Percentiles rank a stretch among this genome's conserved stretches.
Conservation (phyloP, 2,329 filamentous ascomycete genomes). For the Fusarium lyarnte region DNA sequence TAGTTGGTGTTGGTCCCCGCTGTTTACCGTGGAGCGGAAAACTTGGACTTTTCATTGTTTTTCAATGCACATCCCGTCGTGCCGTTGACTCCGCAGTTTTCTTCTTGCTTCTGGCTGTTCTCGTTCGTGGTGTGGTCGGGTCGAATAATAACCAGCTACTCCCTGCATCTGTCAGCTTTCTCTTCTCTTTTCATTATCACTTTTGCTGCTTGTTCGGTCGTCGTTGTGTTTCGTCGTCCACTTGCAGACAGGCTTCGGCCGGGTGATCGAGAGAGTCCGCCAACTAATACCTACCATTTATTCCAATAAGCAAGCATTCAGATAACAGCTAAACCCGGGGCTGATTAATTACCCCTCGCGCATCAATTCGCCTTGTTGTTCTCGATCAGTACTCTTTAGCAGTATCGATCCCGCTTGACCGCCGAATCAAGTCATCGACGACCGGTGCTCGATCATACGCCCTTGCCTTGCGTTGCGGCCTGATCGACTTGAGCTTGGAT, state of each 20-base stretch:
- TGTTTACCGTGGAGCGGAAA: conserved; percentile 32
- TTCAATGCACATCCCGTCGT: conserved; percentile 35
- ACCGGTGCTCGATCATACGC: conserved; percentile 13
- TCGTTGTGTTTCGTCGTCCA: conserved; percentile 12
- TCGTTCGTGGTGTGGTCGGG: conserved; percentile 23
- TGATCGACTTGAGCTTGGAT: conserved; percentile 30
- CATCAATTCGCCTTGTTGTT: neutral
- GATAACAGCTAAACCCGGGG: neutral
- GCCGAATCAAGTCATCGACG: neutral
- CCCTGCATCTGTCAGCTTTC: conserved; percentile 8
- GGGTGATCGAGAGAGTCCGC: conserved; percentile 29
- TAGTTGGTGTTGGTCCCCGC: conserved; percentile 21
- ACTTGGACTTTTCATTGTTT: conserved; percentile 37
- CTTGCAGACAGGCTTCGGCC: conserved; percentile 22
- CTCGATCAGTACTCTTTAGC: neutral
- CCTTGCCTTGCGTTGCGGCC: conserved; percentile 32
- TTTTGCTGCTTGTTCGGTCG: conserved; percentile 10
- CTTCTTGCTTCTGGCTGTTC: neutral
- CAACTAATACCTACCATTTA: conserved; percentile 1
- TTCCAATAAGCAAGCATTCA: neutral
- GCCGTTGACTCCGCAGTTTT: conserved; percentile 17
- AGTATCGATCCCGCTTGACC: conserved; percentile 2
- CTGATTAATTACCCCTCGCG: neutral
- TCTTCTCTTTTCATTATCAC: conserved; percentile 9
- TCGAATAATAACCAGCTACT: conserved; percentile 21